Base-by-base conservation (phyloP, 495 filamentous ascomycete species). In the Aspergillus olivimuriae region DNA sequence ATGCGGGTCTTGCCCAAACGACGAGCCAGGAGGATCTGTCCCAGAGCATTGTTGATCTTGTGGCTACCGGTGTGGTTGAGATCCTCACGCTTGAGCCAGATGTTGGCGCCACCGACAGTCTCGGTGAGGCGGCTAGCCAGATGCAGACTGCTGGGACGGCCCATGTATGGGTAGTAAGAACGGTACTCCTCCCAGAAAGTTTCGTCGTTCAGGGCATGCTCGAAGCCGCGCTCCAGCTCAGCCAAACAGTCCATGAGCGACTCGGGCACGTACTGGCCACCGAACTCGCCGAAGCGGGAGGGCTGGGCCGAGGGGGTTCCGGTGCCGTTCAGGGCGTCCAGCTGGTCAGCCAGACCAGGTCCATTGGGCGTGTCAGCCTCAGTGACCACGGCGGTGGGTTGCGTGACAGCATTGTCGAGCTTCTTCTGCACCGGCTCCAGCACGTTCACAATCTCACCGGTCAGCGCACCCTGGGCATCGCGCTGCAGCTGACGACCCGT, bases 231-330 rank as follows among this genome's bases (percentile, higher is more conserved):
- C 61, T 97, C 90, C 11, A 99, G 79, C 66, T 99, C 82, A 0
- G 81, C 78, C 50, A 99, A 71, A 58, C 92, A 97, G 66, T 95
- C 90, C 89, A 97, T 97, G 21, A 99, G 76, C 5, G 89, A 89
- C 66, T 99, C 92, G 1, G 92, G 94, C 1, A 99, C 91, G 55
- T 97, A 99, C 62, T 97, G 92, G n/a, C 92, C 92, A 52, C 92
- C 92, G 51, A 95, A 99, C 62, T 95, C 87, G 44, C 92, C 92
- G 55, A 99, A 99, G 11, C 91, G 82, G 40, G 86, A 78, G 2
- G 91, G 89, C 23, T 84, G 70, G 42, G 77, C 76, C 26, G 63
- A 69, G 37, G 64, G 47, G 33, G 80, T 69, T 24, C 71, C 70
- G 14, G 54, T 56, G 17, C 65, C 65, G 38, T 89, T 89, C 3